Evolutionary conservation across 805 yeast genomes (phyloP).

Genomic region (Candida peoriensis): DNA sequence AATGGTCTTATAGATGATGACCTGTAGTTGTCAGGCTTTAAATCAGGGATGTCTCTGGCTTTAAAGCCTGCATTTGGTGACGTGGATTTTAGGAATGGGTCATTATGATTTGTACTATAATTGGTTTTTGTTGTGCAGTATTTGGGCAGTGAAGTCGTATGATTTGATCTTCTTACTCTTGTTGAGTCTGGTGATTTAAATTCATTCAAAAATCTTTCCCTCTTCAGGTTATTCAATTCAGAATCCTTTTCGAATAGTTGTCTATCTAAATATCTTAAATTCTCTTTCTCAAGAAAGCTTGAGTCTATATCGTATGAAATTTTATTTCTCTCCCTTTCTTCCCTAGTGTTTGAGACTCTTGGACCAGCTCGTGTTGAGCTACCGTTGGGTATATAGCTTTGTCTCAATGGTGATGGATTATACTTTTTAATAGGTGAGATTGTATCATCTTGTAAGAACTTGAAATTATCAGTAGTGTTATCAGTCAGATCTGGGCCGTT

Average conservation of each 20-base stretch:
- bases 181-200: conserved; percentile 2
- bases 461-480: too few relatives aligned
- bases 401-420: conserved; percentile 9
- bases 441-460: conserved; percentile 7
- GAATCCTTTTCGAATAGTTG: conserved; percentile 7
- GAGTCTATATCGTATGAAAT: conserved; percentile 8
- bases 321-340: too few relatives aligned
- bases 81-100: too few relatives aligned
- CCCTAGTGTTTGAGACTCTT: too few relatives aligned
- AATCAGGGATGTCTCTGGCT: conserved; percentile 2
- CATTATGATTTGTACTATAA: too few relatives aligned
- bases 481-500: too few relatives aligned
- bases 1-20: conserved; percentile 1
- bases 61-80: too few relatives aligned
- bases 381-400: conserved; percentile 9
- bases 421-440: conserved; percentile 9
- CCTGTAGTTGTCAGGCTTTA: neutral
- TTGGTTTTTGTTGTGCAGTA: too few relatives aligned
- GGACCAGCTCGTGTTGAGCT: too few relatives aligned
- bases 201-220: conserved; percentile 13
- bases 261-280: conserved; percentile 14
- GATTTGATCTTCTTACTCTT: too few relatives aligned
- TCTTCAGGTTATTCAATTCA: conserved; percentile 12
- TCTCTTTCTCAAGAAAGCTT: conserved; percentile 12
- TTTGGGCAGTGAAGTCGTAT: too few relatives aligned